phyloP scores from a whole-genome alignment of 2,329 filamentous ascomycete genomes.

The Neocucurbitaria cava region DNA sequence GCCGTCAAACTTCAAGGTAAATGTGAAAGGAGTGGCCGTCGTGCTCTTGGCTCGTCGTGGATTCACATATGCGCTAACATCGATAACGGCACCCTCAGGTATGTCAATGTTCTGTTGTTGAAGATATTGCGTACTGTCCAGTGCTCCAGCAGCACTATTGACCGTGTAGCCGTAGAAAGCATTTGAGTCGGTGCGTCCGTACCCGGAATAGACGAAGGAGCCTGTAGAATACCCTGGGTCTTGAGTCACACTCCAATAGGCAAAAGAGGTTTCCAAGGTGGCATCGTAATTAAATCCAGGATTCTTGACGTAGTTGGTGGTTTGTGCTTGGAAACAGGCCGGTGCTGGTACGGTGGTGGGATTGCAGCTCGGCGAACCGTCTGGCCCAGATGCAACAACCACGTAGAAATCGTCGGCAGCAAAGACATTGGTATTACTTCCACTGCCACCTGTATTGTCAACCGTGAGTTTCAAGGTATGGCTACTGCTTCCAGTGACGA shows the following conservation, averaged over 20 bases:
- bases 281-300: constrained; percentile 1
- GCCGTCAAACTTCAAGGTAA: not conserved
- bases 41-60: not conserved
- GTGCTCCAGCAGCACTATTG: not conserved
- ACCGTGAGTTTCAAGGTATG: not conserved
- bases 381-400: not conserved
- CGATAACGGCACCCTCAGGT: not conserved
- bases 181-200: not conserved
- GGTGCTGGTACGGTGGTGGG: not conserved
- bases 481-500: not conserved
- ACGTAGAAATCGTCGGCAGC: not conserved
- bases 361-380: not conserved
- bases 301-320: not conserved
- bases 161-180: not conserved
- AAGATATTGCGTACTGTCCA: not conserved
- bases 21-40: not conserved
- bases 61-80: not conserved
- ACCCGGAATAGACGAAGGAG: not conserved
- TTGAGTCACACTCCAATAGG: not conserved
- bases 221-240: not conserved
- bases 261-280: not conserved
- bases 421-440: not conserved
- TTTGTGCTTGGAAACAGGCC: not conserved
- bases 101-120: not conserved
- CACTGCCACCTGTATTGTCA: not conserved